Base-by-base conservation (phyloP, 805 yeast species). In the Hanseniaspora hatyaiensis region DNA sequence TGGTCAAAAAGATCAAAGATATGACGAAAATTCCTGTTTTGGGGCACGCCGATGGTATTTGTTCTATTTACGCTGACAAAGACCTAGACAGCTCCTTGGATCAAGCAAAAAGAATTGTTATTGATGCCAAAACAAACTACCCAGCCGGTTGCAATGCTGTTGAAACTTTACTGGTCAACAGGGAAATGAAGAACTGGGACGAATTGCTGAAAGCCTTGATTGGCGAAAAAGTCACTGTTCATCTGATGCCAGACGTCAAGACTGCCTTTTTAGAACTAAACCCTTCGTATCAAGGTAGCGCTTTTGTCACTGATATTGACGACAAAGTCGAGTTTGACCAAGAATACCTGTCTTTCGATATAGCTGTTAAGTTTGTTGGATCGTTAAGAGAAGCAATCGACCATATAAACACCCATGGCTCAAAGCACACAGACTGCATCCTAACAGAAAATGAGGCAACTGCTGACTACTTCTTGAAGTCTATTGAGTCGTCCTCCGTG, bases 101-200 rank as follows among this genome's bases (percentile, higher is more conserved):
- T 12, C 87, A 84, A 75, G 94, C 96, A 0, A 69, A 73, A 29
- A 75, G 76, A 49, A 76, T 92, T 26, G 70, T 78, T 4, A 74
- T 85, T 23, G 99, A 92, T 64, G 74, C 96, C 4, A 92, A 92
- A 65, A 86, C 96, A 0, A 88, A 87, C 63, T 92, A 92, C 61
- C 96, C 97, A 41, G 98, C 98, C 11, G 99, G 95, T n/a, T 92
- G 99, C 65, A 92, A 92, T 62, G 96, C 98, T 6, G 89, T 77
- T 48, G 99, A 92, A 64, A 85, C 92, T 29, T 64, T 92, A 26
- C 71, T 92, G 49, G 65, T 94, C 40, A 68, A 59, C 46, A 65
- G 51, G 55, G 57, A 54, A 32, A 56, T 71, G 13, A 50, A 65
- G 13, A 44, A 57, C 8, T 63, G 67, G 67, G 58, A 60, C 54